A percentile compares a stretch with the other conserved stretches of the same genome.
phyloP scores from a whole-genome alignment of 75 land plant species.

The Larix kaempferi region DNA sequence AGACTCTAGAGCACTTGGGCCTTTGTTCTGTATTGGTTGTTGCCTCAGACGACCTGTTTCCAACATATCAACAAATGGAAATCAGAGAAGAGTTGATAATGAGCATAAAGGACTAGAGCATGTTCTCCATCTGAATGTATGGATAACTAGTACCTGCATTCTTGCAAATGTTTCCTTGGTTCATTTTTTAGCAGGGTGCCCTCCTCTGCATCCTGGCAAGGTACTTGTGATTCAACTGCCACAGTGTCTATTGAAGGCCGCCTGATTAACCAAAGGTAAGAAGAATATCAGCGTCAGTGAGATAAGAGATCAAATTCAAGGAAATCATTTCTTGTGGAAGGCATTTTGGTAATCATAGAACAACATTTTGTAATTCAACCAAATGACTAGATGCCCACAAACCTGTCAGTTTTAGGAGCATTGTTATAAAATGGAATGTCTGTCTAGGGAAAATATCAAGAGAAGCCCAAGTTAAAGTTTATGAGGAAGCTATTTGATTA shows the following conservation, averaged over 20 bases:
- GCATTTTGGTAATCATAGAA: not conserved
- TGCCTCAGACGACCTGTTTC: no score
- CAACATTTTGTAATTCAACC: not conserved
- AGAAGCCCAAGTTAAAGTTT: not conserved
- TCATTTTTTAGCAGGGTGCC: not conserved
- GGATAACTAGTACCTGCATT: not conserved
- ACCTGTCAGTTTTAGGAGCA: not conserved
- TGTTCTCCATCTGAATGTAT: no score
- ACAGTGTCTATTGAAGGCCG: not conserved
- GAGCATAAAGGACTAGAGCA: no score
- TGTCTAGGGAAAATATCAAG: not conserved
- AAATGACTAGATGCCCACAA: not conserved
- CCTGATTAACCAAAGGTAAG: conserved; percentile 1
- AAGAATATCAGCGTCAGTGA: not conserved
- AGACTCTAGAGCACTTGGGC: no score
- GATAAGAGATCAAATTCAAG: not conserved
- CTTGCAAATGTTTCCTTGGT: conserved; percentile 1
- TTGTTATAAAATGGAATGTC: not conserved
- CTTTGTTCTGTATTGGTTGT: no score
- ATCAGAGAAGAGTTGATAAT: no score
- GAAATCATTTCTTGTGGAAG: not conserved
- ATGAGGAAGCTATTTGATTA: not conserved
- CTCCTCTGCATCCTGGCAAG: not conserved
- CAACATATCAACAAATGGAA: no score
- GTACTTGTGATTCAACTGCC: not conserved